A percentile compares a stretch with the other conserved stretches of the same genome.
phyloP scores from a whole-genome alignment of 2,329 filamentous ascomycete genomes.

The Trichoderma pleuroti region DNA sequence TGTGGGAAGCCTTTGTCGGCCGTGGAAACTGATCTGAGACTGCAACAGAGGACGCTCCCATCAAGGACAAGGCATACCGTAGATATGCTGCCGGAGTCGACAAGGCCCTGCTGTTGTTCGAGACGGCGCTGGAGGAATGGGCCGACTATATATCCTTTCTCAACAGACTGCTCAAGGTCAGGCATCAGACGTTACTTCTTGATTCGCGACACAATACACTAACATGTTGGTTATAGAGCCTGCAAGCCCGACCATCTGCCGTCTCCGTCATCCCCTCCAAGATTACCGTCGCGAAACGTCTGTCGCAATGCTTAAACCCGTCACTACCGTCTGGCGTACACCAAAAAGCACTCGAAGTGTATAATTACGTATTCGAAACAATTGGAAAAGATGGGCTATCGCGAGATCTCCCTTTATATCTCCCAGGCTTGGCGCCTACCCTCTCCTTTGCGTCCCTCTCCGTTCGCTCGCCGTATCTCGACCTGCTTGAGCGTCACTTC shows the following conservation, averaged over 20 bases:
- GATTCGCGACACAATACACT: not conserved
- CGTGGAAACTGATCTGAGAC: conserved; percentile 3
- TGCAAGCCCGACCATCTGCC: conserved; percentile 78
- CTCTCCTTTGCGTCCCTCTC: conserved; percentile 93
- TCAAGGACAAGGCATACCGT: conserved; percentile 68
- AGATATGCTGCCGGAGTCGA: conserved; percentile 89
- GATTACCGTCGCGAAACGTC: conserved; percentile 76
- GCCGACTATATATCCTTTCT: conserved; percentile 98
- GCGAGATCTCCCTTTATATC: conserved; percentile 78
- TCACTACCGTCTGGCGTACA: conserved; percentile 92
- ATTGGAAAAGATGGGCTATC: conserved; percentile 80
- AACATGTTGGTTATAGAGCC: conserved; percentile 53
- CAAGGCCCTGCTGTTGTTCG: conserved; percentile 82
- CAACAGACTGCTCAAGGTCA: conserved; percentile 81
- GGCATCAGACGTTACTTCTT: not conserved
- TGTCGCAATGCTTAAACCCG: conserved; percentile 93
- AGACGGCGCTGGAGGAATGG: conserved; percentile 95
- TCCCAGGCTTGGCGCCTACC: conserved; percentile 83
- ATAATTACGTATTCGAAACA: conserved; percentile 80
- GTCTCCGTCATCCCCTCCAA: conserved; percentile 76
- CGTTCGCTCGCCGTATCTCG: conserved; percentile 80
- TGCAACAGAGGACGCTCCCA: conserved; percentile 52
- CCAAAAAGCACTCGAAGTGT: conserved; percentile 94
- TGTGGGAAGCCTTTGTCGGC: not conserved
- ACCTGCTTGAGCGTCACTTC: conserved; percentile 77